These are phyloP conservation scores for Phytophthora megakarya DNA, from an alignment of 352 stramenopile genomes.

Conservation along the genomic window DNA sequence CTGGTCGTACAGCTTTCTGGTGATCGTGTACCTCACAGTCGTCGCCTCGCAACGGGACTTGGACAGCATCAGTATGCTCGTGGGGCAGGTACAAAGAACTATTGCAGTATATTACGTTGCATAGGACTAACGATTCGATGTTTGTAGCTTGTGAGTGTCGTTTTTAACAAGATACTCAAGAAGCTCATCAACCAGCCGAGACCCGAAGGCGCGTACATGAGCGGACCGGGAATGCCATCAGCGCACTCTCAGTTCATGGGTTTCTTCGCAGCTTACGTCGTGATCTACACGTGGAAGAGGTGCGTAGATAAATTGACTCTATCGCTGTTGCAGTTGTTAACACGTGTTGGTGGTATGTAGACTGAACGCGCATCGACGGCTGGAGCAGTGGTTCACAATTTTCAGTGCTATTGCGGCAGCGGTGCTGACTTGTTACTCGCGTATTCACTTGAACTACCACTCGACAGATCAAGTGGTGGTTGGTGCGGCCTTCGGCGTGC, in stretches of 20 bases:
- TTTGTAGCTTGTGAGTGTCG: constrained; percentile 66
- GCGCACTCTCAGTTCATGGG: constrained; percentile 83
- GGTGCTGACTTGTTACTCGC: constrained; percentile 67
- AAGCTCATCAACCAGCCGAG: constrained; percentile 71
- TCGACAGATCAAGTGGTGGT: constrained; percentile 70
- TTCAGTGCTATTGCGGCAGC: constrained; percentile 48
- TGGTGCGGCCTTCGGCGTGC: constrained; percentile 52
- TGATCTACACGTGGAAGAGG: constrained; percentile 75
- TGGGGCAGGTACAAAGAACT: constrained; percentile 57
- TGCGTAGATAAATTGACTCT: constrained; percentile 12
- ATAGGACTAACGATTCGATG: neutral
- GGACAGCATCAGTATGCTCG: constrained; percentile 69
- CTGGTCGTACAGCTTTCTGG: constrained; percentile 62
- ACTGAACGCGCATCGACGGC: constrained; percentile 50
- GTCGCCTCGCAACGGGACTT: constrained; percentile 81
- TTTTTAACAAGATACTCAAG: constrained; percentile 83
- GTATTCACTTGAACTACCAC: constrained; percentile 82
- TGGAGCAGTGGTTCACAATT: constrained; percentile 75
- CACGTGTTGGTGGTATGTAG: constrained; percentile 23
- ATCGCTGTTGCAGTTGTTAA: constrained; percentile 1
- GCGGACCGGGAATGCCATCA: constrained; percentile 76
- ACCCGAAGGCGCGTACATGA: constrained; percentile 65
- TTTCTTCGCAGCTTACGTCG: constrained; percentile 77
- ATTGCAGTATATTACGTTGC: constrained; percentile 5
- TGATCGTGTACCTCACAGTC: constrained; percentile 84